Evolutionary conservation across 1,284 basidiomycete genomes (phyloP).

Genomic region (Cryptococcus amylolentus): DNA sequence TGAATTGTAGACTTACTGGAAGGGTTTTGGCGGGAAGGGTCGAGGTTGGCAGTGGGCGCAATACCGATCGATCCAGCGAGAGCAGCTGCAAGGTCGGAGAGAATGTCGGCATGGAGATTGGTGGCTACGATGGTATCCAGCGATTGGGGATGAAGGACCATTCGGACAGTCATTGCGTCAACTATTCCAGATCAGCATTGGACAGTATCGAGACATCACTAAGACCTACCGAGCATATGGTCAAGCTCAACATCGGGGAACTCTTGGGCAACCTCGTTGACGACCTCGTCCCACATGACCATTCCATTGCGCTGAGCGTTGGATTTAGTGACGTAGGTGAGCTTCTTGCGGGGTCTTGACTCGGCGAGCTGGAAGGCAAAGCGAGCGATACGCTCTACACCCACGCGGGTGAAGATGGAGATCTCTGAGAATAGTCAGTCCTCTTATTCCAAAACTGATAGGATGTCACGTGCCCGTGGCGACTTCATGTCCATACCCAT

Average conservation of each 20-base stretch:
- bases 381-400: constrained; percentile 56
- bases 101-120: constrained; percentile 56
- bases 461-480: constrained; percentile 37
- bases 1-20: constrained; percentile 24
- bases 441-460: constrained; percentile 46
- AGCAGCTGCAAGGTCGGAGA: constrained; percentile 59
- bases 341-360: constrained; percentile 54
- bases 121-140: constrained; percentile 60
- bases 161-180: constrained; percentile 54
- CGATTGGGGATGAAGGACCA: constrained; percentile 56
- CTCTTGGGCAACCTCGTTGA: constrained; percentile 54
- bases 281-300: constrained; percentile 48
- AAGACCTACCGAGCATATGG: constrained; percentile 4
- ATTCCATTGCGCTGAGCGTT: constrained; percentile 51
- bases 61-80: constrained; percentile 61
- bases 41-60: constrained; percentile 58
- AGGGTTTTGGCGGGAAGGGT: constrained; percentile 55
- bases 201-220: constrained; percentile 52
- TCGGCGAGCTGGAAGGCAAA: constrained; percentile 59
- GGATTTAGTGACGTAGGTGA: constrained; percentile 58
- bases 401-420: constrained; percentile 54
- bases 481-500: constrained; percentile 46
- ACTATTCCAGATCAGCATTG: constrained; percentile 49
- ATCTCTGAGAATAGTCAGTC: constrained; percentile 40
- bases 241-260: constrained; percentile 57